Conservation (phyloP, 2,329 filamentous ascomycete genomes). For the Fusarium verticillioides region DNA sequence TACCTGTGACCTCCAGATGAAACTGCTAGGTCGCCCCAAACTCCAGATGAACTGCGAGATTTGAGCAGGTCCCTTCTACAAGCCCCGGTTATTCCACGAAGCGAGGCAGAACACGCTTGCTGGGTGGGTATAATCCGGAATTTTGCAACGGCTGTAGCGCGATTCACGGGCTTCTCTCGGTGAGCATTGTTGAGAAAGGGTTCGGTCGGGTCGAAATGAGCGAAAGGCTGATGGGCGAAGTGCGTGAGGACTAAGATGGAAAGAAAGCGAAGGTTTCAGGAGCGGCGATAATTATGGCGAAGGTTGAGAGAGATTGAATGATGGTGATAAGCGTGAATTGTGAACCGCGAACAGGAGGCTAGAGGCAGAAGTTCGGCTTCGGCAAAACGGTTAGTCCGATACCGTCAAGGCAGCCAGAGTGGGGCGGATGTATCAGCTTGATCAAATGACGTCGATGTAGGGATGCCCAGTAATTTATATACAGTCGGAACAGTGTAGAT, state of each 20-base stretch:
- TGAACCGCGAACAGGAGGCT: background rate
- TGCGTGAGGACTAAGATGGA: background rate
- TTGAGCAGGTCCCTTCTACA: constrained; percentile 8
- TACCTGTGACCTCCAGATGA: constrained; percentile 11
- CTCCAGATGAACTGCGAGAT: constrained; percentile 11
- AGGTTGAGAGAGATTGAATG: background rate
- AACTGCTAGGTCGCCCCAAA: constrained; percentile 8
- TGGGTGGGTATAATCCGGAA: constrained; percentile 4
- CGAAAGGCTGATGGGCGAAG: background rate
- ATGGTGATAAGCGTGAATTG: background rate
- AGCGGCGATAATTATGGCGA: background rate
- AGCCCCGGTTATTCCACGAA: constrained; percentile 11
- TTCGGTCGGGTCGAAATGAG: background rate
- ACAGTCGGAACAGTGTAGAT: too few relatives aligned
- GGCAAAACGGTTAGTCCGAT: background rate
- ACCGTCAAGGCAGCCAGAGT: background rate
- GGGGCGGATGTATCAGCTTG: background rate
- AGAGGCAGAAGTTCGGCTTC: background rate
- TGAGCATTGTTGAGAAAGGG: background rate
- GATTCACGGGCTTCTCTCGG: background rate
- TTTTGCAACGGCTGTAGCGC: constrained; percentile 5
- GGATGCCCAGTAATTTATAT: background rate
- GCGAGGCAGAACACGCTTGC: background rate
- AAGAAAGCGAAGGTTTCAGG: background rate
- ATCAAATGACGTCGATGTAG: background rate